Base-by-base conservation (phyloP, 192 early-diverging fungal genomes). In the Pilobolus umbonatus region DNA sequence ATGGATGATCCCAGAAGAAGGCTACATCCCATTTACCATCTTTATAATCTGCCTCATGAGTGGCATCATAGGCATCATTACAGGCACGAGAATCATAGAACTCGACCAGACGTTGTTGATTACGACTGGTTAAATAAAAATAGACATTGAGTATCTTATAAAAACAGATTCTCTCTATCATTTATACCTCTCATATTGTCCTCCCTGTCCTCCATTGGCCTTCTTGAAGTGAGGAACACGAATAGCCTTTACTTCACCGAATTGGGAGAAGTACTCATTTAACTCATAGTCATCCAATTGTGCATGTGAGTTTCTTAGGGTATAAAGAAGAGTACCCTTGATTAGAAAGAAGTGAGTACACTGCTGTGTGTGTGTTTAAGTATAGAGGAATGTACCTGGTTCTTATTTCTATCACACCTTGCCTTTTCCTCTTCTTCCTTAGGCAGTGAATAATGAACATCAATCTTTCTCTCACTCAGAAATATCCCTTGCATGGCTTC, bases 391-490 rank as follows among this genome's bases (percentile, higher is more conserved):
- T 47, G 29, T 71, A 75, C 77, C 59, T 81, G 76, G 55, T 74
- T 74, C 35, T 78, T 76, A 8, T 61, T 66, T 55, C 63, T 34
- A 30, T 69, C 62, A 64, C 75, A 78, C 25, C 60, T 56, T 24
- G 55, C 55, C 25, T 63, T 51, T 25, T 58, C 46, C 29, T 74
- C 63, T 30, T 73, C 55, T 26, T 81, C 69, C 25, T 76, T 75
- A 22, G 76, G 79, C 22, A 80, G 42, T 10, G 79, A 75, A 43
- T 67, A 80, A 46, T 80, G 79, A 5, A 80, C 71, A 62, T 80
- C 79, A 51, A 80, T 67, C 68, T 55, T 55, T 45, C 79, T 71
- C 22, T 62, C 62, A 38, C 68, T 50, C 17, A 81, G 25, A 11
- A 64, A 30, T 12, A 42, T 64, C n/a, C 62, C 54, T 25, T 77